Evolutionary conservation across 148 eudicot species (phyloP).

Genomic region (Simmondsia chinensis): DNA sequence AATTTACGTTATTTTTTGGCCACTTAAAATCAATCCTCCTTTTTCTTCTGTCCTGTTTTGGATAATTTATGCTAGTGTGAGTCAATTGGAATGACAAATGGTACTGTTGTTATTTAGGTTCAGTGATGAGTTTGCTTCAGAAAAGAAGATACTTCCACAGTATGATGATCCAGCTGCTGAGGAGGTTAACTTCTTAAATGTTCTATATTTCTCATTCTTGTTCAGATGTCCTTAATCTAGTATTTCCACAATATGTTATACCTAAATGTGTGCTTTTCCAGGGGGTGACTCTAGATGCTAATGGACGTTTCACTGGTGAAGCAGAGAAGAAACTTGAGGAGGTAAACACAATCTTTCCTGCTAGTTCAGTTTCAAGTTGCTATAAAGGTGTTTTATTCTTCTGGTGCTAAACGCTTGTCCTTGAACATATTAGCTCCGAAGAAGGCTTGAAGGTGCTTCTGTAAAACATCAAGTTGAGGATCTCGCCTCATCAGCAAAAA

Average conservation of each 20-base stretch:
- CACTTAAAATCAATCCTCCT: no score
- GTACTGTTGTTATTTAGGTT: conserved; percentile 39
- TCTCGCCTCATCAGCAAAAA: conserved; percentile 41
- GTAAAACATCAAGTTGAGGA: conserved; percentile 45
- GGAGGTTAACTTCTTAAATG: conserved; percentile 35
- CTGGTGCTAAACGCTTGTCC: not conserved
- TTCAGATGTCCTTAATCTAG: not conserved
- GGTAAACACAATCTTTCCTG: conserved; percentile 24
- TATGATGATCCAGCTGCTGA: conserved; percentile 85
- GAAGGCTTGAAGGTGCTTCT: conserved; percentile 59
- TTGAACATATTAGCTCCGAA: conserved; percentile 51
- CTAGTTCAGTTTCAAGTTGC: not conserved
- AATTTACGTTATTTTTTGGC: no score
- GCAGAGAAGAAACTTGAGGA: conserved; percentile 89
- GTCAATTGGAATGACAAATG: no score
- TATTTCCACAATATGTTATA: not conserved
- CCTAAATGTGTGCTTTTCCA: no score
- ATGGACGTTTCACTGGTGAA: conserved; percentile 73
- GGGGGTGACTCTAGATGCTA: conserved; percentile 83
- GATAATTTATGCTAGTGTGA: no score
- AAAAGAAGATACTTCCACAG: conserved; percentile 84
- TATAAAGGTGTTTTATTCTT: not conserved
- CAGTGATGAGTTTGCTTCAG: conserved; percentile 55
- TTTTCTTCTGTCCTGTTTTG: no score
- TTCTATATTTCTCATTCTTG: not conserved